Percentiles rank a stretch among this genome's conserved stretches.
Conservation (phyloP, 2,329 filamentous ascomycete genomes). For the Coleophoma cylindrospora region DNA sequence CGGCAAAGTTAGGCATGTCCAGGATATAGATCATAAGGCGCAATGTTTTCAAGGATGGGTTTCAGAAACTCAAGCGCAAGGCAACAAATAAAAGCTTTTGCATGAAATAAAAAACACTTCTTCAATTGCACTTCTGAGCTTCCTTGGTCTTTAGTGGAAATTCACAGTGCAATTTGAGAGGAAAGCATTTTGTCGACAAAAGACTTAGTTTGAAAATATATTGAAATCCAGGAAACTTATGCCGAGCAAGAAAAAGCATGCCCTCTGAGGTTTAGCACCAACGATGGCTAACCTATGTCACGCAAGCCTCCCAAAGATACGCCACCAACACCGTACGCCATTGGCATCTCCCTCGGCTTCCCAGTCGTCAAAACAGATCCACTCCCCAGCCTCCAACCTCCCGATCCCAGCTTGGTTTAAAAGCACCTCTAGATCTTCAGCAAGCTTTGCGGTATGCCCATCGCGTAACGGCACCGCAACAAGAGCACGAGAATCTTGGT, state of each 20-base stretch:
- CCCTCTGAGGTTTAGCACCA: neutral
- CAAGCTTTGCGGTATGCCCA: conserved; percentile 56
- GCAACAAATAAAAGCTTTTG: no score
- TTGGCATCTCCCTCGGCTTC: conserved; percentile 27
- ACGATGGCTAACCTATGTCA: neutral
- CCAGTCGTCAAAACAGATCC: conserved; percentile 73
- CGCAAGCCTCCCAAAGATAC: neutral
- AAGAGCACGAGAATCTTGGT: conserved; percentile 57
- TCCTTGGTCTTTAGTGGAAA: no score
- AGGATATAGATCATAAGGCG: no score
- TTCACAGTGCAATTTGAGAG: no score
- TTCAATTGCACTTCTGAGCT: no score
- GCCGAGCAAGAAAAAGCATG: no score
- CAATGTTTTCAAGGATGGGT: no score
- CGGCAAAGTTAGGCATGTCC: no score
- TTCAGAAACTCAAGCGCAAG: no score
- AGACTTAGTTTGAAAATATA: no score
- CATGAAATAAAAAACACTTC: no score
- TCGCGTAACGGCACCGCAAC: conserved; percentile 80
- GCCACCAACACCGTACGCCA: neutral
- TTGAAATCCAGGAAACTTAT: neutral
- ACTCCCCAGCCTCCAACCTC: conserved; percentile 54
- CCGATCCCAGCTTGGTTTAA: conserved; percentile 41
- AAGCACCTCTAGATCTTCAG: conserved; percentile 59
- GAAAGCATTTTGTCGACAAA: no score